Base-by-base conservation (phyloP, 495 filamentous ascomycete species). In the Podospora pseudopauciseta region DNA sequence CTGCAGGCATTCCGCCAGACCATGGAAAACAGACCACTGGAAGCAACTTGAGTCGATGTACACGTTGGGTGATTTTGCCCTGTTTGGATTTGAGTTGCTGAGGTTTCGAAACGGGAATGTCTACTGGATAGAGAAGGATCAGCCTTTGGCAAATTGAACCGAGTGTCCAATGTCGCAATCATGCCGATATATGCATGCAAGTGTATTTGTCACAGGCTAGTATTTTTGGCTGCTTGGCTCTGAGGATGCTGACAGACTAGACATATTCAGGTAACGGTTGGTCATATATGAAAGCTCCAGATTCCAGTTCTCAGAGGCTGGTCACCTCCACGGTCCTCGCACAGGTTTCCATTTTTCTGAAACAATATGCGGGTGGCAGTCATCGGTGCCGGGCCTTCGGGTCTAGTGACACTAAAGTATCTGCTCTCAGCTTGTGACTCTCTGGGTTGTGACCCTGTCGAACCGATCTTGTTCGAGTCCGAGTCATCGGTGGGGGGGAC, bases 341-440 rank as follows among this genome's bases (percentile, higher is more conserved):
- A 2, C 23, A 23, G 23, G 23, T 23, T 23, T 23, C 23, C 30
- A 32, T 7, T 32, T 32, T 32, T 32, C 4, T 4, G 1, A 20
- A 0, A 61, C 30, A 65, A n/a, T 9, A 72, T 70, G 70, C 72
- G 65, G 30, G 78, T 81, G 44, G 79, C 80, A 30, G 73, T 82
- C 64, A 76, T 82, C 73, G 81, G 81, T 49, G 81, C 75, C 57
- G 81, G 81, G 60, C 79, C 81, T 34, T 79, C 81, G 3, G 81
- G 81, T 11, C 74, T 84, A 11, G 78, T 81, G 20, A 82, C 80
- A 32, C 73, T 83, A 34, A 84, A 83, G 71, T 79, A 81, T 56
- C 80, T 83, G 0, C 20, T 77, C 30, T 68, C 69, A 7, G 76
- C 80, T 0, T 75, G 82, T 66, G 57, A 55, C 5, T 66, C 66